Conservation (phyloP, 495 filamentous ascomycete species). For the Filosporella fistucella region DNA sequence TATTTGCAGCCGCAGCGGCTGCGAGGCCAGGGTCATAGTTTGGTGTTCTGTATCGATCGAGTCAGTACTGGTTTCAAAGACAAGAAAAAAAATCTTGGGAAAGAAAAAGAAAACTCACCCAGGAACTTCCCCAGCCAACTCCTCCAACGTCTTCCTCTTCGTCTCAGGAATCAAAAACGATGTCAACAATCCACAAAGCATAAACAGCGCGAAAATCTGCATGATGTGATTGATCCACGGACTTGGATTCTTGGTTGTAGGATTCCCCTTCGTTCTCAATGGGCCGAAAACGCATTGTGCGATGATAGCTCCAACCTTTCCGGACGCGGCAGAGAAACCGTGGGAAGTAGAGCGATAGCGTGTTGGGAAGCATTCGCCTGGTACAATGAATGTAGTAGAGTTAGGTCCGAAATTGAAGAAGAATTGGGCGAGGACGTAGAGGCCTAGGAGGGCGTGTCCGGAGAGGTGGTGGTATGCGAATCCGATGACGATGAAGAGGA, state of each 20-base stretch:
- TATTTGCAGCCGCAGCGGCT: too few species aligned
- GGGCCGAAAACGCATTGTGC: conserved; percentile 48
- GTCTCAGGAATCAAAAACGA: conserved; percentile 70
- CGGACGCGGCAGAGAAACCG: conserved; percentile 79
- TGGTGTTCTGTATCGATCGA: too few species aligned
- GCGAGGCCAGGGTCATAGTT: too few species aligned
- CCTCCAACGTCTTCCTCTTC: conserved; percentile 45
- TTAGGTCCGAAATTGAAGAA: conserved; percentile 88
- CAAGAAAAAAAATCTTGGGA: too few species aligned
- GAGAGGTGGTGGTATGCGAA: conserved; percentile 58
- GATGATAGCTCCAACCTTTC: conserved; percentile 77
- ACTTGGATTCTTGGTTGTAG: conserved; percentile 50
- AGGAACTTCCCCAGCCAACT: conserved; percentile 23
- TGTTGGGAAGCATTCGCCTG: conserved; percentile 86
- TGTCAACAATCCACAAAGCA: conserved; percentile 66
- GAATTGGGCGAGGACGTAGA: conserved; percentile 75
- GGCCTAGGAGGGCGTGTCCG: conserved; percentile 44
- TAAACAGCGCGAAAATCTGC: conserved; percentile 77
- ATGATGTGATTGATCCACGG: conserved; percentile 79
- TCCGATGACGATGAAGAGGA: conserved; percentile 73
- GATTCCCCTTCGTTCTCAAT: conserved; percentile 32
- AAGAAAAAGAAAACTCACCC: too few species aligned
- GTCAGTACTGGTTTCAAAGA: too few species aligned
- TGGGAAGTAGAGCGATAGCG: conserved; percentile 81
- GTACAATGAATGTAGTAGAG: conserved; percentile 86